Evolutionary conservation across 495 filamentous ascomycete species (phyloP).

Genomic region (Friedmanniomyces endolithicus): DNA sequence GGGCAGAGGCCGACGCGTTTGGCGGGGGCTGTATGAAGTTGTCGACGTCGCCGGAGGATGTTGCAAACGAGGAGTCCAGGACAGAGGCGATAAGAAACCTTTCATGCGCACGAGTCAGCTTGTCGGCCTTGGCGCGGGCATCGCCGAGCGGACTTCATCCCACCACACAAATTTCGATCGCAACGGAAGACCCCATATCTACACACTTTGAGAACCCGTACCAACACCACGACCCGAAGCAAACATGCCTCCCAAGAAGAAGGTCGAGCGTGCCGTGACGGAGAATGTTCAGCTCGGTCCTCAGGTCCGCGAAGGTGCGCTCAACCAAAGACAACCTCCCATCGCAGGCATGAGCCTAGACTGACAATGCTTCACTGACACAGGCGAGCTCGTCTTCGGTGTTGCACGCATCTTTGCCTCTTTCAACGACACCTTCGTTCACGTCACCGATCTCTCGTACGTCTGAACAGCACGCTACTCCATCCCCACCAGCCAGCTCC

Average conservation of each 20-base stretch:
- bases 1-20: too few species aligned
- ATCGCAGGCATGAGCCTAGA: neutral
- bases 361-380: neutral
- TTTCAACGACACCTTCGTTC: conserved; percentile 98
- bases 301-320: conserved; percentile 75
- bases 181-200: neutral
- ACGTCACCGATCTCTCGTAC: conserved; percentile 97
- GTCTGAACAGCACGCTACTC: conserved; percentile 34
- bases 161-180: conserved; percentile 10
- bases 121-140: neutral
- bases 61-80: too few species aligned
- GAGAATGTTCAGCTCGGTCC: conserved; percentile 99
- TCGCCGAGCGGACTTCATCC: conserved; percentile 1
- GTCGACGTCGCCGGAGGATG: too few species aligned
- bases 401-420: conserved; percentile 98
- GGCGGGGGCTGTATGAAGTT: too few species aligned
- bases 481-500: neutral
- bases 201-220: neutral
- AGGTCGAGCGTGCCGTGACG: conserved; percentile 57
- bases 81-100: too few species aligned
- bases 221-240: neutral
- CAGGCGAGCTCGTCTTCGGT: conserved; percentile 95
- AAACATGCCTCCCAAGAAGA: conserved; percentile 52
- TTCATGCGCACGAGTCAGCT: too few species aligned
- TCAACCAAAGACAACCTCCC: neutral